These are phyloP conservation scores for Alternaria brassicae DNA, from an alignment of 2,329 filamentous ascomycete genomes.

Conservation along the genomic window DNA sequence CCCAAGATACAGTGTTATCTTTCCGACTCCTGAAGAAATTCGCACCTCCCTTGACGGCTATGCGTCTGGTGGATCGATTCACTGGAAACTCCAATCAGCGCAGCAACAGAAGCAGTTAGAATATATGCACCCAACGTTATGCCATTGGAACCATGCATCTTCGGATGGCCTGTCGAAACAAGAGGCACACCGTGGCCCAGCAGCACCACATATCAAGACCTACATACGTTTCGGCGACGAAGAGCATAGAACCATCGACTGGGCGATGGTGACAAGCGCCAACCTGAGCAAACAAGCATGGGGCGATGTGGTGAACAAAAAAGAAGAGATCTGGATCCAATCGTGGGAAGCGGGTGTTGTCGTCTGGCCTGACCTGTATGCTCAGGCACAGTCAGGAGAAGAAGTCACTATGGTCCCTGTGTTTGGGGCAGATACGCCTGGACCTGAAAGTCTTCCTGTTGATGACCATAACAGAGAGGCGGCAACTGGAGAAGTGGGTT, in stretches of 20 bases:
- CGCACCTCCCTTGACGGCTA: constrained; percentile 80
- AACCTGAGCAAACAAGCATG: constrained; percentile 90
- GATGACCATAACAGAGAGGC: constrained; percentile 13
- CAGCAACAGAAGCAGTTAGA: constrained; percentile 76
- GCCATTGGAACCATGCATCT: constrained; percentile 69
- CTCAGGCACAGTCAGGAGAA: constrained; percentile 19
- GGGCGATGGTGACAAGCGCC: constrained; percentile 89
- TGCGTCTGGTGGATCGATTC: constrained; percentile 77
- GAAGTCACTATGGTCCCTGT: constrained; percentile 68
- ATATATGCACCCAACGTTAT: constrained; percentile 73
- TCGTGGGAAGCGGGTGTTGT: constrained; percentile 87
- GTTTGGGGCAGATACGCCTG: constrained; percentile 68
- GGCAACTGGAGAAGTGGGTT: background rate
- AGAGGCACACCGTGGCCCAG: constrained; percentile 56
- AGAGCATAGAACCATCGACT: constrained; percentile 67
- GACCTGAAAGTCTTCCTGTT: constrained; percentile 26
- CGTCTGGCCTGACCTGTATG: constrained; percentile 73
- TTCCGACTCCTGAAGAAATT: constrained; percentile 81
- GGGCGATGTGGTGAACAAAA: constrained; percentile 69
- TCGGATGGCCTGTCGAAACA: background rate
- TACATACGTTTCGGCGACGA: constrained; percentile 71
- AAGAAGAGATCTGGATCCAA: constrained; percentile 71
- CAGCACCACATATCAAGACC: constrained; percentile 89
- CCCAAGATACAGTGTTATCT: constrained; percentile 74
- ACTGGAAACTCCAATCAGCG: constrained; percentile 75